These are phyloP conservation scores for Magnolia kwangsiensis DNA, from an alignment of 164 flowering plant genomes.

Conservation along the genomic window DNA sequence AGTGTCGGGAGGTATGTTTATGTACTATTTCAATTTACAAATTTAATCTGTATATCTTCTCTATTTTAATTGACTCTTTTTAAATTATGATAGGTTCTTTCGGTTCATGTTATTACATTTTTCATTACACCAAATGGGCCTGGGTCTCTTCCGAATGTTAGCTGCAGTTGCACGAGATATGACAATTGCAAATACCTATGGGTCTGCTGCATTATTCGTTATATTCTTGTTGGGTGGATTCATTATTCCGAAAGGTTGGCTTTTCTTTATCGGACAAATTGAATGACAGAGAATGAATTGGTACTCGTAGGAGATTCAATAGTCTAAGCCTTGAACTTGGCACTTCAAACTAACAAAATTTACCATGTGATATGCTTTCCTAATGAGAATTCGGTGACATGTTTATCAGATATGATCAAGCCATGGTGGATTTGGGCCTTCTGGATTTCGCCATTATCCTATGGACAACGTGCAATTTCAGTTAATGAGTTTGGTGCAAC, in stretches of 20 bases:
- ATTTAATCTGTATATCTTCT: conserved; percentile 3
- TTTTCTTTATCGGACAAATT: background rate
- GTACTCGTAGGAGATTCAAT: background rate
- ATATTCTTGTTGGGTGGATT: conserved; percentile 78
- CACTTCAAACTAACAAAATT: background rate
- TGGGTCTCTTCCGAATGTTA: conserved; percentile 74
- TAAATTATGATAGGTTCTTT: conserved; percentile 59
- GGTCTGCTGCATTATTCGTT: conserved; percentile 56
- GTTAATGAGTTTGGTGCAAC: conserved; percentile 81
- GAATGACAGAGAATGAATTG: background rate
- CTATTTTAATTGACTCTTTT: background rate
- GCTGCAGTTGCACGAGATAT: conserved; percentile 70
- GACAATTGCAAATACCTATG: conserved; percentile 71
- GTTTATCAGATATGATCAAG: conserved; percentile 48
- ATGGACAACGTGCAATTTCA: conserved; percentile 77
- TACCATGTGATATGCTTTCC: background rate
- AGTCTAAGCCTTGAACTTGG: background rate
- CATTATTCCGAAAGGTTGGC: conserved; percentile 72
- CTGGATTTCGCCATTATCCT: conserved; percentile 85
- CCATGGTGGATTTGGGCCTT: conserved; percentile 88
- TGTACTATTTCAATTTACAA: background rate
- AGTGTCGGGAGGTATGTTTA: conserved; percentile 55
- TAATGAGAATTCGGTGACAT: background rate
- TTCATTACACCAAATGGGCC: conserved; percentile 80
- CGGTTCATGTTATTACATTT: conserved; percentile 64